Conservation (phyloP, 202 grass and related monocot genomes). For the Setaria italica region DNA sequence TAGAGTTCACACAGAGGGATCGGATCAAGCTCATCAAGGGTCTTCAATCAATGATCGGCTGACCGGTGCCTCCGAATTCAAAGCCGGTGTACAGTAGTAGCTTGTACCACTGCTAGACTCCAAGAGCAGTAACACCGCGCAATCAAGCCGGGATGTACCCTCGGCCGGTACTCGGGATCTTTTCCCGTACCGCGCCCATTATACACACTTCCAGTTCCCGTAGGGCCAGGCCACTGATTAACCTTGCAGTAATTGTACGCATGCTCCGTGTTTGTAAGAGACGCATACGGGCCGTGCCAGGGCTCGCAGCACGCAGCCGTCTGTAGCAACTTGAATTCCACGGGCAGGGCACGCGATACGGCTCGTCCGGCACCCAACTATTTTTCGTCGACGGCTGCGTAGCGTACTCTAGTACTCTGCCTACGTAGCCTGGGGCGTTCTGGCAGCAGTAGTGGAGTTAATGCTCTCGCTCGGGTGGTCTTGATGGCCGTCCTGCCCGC, state of each 20-base stretch:
- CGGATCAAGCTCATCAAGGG: too few species aligned
- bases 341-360: background rate
- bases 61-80: too few species aligned
- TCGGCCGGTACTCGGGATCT: background rate
- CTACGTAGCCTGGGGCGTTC: background rate
- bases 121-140: background rate
- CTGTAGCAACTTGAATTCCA: conserved; percentile 4
- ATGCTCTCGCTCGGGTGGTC: background rate
- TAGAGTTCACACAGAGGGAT: too few species aligned
- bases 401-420: too few species aligned
- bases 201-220: background rate
- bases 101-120: background rate
- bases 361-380: background rate
- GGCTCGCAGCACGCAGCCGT: background rate
- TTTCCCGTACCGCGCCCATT: background rate
- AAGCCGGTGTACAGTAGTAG: background rate
- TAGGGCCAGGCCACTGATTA: too few species aligned
- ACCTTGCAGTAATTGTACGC: too few species aligned
- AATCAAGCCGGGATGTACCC: background rate
- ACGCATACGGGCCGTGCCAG: background rate
- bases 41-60: too few species aligned
- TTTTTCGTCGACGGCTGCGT: too few species aligned
- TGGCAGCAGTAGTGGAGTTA: background rate
- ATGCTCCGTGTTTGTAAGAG: too few species aligned
- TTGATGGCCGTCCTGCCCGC: background rate